Base-by-base conservation (phyloP, 2,329 filamentous ascomycete genomes). In the Neopestalotiopsis rosae region DNA sequence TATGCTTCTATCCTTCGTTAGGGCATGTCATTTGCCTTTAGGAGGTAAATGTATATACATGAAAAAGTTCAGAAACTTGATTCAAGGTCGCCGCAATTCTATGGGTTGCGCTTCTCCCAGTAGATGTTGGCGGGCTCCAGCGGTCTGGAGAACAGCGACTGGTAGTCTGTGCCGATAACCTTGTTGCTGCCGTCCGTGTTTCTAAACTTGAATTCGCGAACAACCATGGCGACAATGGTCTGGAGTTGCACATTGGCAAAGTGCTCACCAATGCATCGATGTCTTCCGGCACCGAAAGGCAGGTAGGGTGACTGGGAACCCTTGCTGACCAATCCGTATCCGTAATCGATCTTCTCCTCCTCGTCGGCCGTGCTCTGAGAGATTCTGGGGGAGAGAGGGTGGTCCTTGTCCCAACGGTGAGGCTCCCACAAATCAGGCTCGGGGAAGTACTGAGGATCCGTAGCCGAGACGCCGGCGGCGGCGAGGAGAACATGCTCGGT, bases 221-320 rank as follows among this genome's bases (percentile, higher is more conserved):
- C 92, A 72, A 95, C 83, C 69, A 90, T 90, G 65, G 91, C 94
- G 13, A 91, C 85, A 73, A 98, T 97, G 59, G 94, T 94, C 79
- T 95, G 92, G 71, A 98, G 86, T 83, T 98, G 95, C 69, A 97
- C 87, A 79, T 97, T 97, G 74, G 95, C 95, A 80, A 98, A 98
- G 77, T 97, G 94, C 86, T 98, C 95, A 73, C 95, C 95, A 77
- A 98, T 98, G 82, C 95, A 98, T 73, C 95, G 88, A 82, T 98
- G 95, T 74, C 95, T 88, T 57, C 95, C 95, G 38, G 95, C 95
- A 69, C 95, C 95, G 78, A 98, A 98, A 1, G 95, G 95, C 62
- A 98, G 89, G 80, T 98, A 98, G 0, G 95, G 95, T 66, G 93
- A 97, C 69, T 89, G 90, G 14, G 94, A 91, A 68, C 95, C 95